Conservation (phyloP, 78 protist genomes). For the Ministeria vibrans region DNA sequence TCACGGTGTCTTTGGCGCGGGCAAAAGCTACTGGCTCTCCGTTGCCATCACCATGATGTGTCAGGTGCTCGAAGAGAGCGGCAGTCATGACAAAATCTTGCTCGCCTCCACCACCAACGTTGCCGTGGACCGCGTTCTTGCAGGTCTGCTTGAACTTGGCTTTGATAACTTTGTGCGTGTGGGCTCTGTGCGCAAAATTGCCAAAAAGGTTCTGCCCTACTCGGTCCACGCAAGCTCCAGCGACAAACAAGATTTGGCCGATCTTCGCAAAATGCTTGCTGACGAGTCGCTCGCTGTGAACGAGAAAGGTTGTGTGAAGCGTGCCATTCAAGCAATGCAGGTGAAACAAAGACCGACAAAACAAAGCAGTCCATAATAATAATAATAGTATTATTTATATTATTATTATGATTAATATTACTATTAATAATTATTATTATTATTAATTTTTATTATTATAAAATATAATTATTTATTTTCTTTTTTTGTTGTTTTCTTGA, state of each 20-base stretch:
- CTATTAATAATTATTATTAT: too few relatives aligned
- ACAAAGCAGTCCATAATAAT: too few relatives aligned
- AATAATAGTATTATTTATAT: too few relatives aligned
- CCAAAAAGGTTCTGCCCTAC: conserved; percentile 42
- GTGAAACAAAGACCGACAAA: too few relatives aligned
- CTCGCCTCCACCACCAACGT: conserved; percentile 61
- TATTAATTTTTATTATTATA: too few relatives aligned
- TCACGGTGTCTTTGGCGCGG: conserved; percentile 81
- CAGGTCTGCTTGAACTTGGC: conserved; percentile 33
- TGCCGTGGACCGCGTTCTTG: conserved; percentile 74
- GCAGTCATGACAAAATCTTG: conserved; percentile 21
- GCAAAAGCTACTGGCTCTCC: conserved; percentile 51
- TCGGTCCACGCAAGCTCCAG: conserved; percentile 17
- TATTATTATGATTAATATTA: too few relatives aligned
- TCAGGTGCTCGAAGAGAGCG: neutral
- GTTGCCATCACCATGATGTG: conserved; percentile 42
- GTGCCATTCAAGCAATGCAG: too few relatives aligned
- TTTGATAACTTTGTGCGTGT: conserved; percentile 54
- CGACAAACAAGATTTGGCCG: conserved; percentile 17
- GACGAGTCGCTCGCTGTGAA: too few relatives aligned
- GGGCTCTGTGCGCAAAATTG: conserved; percentile 62
- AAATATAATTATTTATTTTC: too few relatives aligned
- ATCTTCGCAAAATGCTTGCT: conserved; percentile 26
- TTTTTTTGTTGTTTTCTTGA: too few relatives aligned
- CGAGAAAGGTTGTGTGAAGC: too few relatives aligned